Conservation (phyloP, 768 basidiomycete genomes). For the Tylopilus plumbeoviolaceoides region DNA sequence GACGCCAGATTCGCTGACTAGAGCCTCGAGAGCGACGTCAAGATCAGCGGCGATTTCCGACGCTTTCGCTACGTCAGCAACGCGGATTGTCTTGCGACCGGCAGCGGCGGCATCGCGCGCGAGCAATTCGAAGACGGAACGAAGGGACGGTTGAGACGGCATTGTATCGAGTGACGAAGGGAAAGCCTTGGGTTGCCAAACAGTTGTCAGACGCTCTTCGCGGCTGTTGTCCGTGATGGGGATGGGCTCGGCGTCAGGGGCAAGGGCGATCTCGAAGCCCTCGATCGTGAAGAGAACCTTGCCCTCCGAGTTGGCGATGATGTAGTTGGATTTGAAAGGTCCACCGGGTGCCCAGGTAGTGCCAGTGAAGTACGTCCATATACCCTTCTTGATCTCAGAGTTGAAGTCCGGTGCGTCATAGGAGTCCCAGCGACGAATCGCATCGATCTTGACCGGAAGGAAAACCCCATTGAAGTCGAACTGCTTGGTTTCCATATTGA, state of each 20-base stretch:
- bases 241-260: constrained; percentile 27
- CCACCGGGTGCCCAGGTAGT: constrained; percentile 22
- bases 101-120: constrained; percentile 12
- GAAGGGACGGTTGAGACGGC: constrained; percentile 3
- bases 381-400: constrained; percentile 25
- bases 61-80: constrained; percentile 22
- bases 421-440: constrained; percentile 30
- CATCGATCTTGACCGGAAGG: constrained; percentile 30
- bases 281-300: constrained; percentile 32
- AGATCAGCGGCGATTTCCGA: constrained; percentile 17
- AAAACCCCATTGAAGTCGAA: constrained; percentile 32
- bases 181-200: constrained; percentile 31
- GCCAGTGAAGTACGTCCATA: constrained; percentile 29
- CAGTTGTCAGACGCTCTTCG: constrained; percentile 29
- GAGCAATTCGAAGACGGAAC: constrained; percentile 17
- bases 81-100: constrained; percentile 23
- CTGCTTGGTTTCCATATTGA: constrained; percentile 27
- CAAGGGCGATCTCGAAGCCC: constrained; percentile 32
- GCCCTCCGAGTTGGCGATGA: constrained; percentile 28
- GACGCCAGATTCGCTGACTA: constrained; percentile 14
- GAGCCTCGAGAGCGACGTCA: constrained; percentile 12
- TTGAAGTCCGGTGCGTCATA: constrained; percentile 21
- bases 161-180: constrained; percentile 14
- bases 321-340: constrained; percentile 25
- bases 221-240: constrained; percentile 22